phyloP scores from a whole-genome alignment of 139 green algal genomes.

The Chlamydomonas applanata region DNA sequence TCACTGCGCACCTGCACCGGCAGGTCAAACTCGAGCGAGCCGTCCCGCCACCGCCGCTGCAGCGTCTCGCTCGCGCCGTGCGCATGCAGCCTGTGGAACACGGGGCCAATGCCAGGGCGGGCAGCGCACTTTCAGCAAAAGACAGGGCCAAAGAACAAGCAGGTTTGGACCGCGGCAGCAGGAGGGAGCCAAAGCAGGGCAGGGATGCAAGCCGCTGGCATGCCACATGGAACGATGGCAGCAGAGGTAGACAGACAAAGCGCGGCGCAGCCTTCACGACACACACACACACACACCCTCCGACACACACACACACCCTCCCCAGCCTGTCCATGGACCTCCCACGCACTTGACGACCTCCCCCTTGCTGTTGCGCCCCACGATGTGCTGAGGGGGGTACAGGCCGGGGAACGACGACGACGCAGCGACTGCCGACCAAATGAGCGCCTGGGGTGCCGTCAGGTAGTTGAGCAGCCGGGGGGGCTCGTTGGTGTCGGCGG shows the following conservation, averaged over 20 bases:
- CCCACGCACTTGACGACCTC: conserved; percentile 38
- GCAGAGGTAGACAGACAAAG: too few species aligned
- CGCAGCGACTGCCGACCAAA: conserved; percentile 87
- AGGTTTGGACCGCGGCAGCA: too few species aligned
- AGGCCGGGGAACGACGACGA: conserved; percentile 85
- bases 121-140: too few species aligned
- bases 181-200: background rate
- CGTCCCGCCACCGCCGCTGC: conserved; percentile 69
- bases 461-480: conserved; percentile 92
- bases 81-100: conserved; percentile 16
- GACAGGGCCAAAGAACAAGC: too few species aligned
- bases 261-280: too few species aligned
- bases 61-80: conserved; percentile 32
- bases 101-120: too few species aligned
- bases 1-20: conserved; percentile 52
- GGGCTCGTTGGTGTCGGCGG: conserved; percentile 85
- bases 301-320: too few species aligned
- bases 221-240: too few species aligned
- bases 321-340: background rate
- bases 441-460: conserved; percentile 75
- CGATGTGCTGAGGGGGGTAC: conserved; percentile 77
- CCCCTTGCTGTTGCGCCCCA: conserved; percentile 55
- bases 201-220: too few species aligned
- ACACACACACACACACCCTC: background rate
- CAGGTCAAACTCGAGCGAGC: conserved; percentile 77